phyloP scores from a whole-genome alignment of 1,284 basidiomycete genomes.

The Fistulinella staudtii region DNA sequence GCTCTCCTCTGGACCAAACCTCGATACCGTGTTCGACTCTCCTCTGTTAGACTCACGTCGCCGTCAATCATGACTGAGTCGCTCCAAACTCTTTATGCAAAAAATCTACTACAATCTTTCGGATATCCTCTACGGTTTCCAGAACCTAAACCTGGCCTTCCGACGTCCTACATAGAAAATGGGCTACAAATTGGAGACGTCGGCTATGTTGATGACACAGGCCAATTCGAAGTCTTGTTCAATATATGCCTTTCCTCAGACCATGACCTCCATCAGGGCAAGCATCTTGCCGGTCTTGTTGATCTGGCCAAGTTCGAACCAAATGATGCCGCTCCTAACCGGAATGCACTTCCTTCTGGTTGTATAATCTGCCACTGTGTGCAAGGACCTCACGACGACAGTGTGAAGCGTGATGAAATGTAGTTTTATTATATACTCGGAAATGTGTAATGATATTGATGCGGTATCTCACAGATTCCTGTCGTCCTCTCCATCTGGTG shows the following conservation, averaged over 20 bases:
- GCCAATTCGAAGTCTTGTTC: conserved; percentile 2
- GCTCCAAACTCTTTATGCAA: neutral
- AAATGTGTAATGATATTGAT: too few species aligned
- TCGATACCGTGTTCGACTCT: too few species aligned
- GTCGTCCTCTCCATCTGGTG: neutral
- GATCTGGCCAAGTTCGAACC: neutral
- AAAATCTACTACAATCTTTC: neutral
- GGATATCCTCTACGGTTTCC: conserved; percentile 8
- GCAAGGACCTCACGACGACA: too few species aligned
- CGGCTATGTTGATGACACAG: conserved; percentile 1
- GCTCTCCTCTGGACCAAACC: too few species aligned
- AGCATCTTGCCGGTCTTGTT: neutral
- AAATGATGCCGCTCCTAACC: neutral
- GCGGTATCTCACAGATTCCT: too few species aligned
- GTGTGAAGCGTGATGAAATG: too few species aligned
- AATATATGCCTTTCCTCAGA: neutral
- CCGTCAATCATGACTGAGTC: neutral
- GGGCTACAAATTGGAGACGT: conserved; percentile 7
- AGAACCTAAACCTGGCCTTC: neutral
- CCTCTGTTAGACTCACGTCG: too few species aligned
- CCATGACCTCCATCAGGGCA: neutral
- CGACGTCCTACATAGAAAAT: neutral
- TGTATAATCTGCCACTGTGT: too few species aligned
- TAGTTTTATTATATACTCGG: too few species aligned
- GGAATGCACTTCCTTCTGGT: too few species aligned